Conservation (phyloP, 495 filamentous ascomycete genomes). For the Penicillium desertorum region DNA sequence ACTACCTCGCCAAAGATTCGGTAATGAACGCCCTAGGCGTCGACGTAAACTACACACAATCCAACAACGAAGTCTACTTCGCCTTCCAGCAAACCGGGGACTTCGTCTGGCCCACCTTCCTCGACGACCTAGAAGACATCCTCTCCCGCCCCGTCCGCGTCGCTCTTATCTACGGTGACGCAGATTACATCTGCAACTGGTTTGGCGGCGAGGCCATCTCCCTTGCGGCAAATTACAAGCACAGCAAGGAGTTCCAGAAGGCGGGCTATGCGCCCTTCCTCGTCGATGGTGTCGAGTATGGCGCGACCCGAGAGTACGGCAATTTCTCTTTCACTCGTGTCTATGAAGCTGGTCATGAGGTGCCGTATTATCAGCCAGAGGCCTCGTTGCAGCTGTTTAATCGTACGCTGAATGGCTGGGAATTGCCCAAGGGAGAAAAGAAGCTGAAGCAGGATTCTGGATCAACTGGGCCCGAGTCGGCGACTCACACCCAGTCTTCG, state of each 20-base stretch:
- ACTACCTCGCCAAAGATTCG: slow-evolving; percentile 59
- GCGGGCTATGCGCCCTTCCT: slow-evolving; percentile 51
- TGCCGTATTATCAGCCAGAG: slow-evolving; percentile 57
- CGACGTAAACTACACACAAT: slow-evolving; percentile 63
- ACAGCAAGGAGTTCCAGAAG: slow-evolving; percentile 38
- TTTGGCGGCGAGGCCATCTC: slow-evolving; percentile 44
- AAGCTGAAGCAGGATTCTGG: slow-evolving; percentile 45
- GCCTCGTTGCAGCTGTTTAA: slow-evolving; percentile 53
- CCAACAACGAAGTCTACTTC: slow-evolving; percentile 46
- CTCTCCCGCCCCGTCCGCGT: slow-evolving; percentile 59
- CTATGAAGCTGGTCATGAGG: slow-evolving; percentile 60
- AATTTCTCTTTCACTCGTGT: slow-evolving; percentile 58
- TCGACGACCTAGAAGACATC: slow-evolving; percentile 54
- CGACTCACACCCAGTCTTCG: slow-evolving; percentile 58
- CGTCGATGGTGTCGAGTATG: slow-evolving; percentile 42
- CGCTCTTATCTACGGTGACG: slow-evolving; percentile 65
- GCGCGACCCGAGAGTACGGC: slow-evolving; percentile 55
- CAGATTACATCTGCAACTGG: slow-evolving; percentile 58
- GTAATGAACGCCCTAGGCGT: slow-evolving; percentile 64
- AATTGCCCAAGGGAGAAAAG: slow-evolving; percentile 53
- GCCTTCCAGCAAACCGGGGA: slow-evolving; percentile 56
- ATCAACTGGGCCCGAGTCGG: slow-evolving; percentile 46
- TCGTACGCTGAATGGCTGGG: slow-evolving; percentile 51
- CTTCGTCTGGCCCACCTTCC: slow-evolving; percentile 49
- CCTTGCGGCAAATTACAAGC: slow-evolving; percentile 40